Evolutionary conservation across 2,329 filamentous ascomycete genomes (phyloP), one percentile per base, ranked within the genome.

Genomic region (Scortechinia acanthostroma): DNA sequence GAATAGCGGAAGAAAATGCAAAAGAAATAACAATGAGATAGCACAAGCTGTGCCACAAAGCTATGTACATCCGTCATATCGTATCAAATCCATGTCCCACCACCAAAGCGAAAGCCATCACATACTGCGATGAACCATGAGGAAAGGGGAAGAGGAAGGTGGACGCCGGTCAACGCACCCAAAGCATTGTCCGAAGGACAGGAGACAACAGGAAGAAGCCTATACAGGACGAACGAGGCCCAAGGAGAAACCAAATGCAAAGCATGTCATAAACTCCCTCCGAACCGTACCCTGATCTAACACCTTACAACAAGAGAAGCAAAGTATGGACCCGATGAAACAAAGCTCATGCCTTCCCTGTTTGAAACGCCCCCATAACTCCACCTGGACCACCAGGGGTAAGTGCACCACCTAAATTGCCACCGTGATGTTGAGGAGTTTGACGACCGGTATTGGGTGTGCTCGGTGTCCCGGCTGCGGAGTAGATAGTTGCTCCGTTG

Each of bases 381-480:
- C 25, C 25, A 30, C 25, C 25, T n/a, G n/a, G n/a, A n/a, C n/a
- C n/a, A 10, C 25, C 25, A 30, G 25, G 25, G 10, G 25, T 30
- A 10, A 30, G n/a, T n/a, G 25, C 25, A 30, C 25, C 25, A 30
- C 25, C 25, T 10, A 30, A n/a, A 30, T n/a, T 30, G n/a, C n/a
- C n/a, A n/a, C 25, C 25, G 17, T 40, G 35, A 17, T 40, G 35
- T 19, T 40, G 35, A 13, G 35, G 35, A 15, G 35, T 40, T 6
- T 13, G 10, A 30, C n/a, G 25, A n/a, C 25, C 78, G 19, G 79
- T 83, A 55, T 76, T 80, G 1, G 81, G 74, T 21, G 62, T 64
- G 47, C 60, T 60, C 16, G 59, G 71, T 3, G 67, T 66, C 21
- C 70, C 71, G 42, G 66, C 62, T 16, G 58, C 68, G 69, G 52